Conservation (phyloP, 805 yeast genomes). For the Metschnikowia picachoensis region DNA sequence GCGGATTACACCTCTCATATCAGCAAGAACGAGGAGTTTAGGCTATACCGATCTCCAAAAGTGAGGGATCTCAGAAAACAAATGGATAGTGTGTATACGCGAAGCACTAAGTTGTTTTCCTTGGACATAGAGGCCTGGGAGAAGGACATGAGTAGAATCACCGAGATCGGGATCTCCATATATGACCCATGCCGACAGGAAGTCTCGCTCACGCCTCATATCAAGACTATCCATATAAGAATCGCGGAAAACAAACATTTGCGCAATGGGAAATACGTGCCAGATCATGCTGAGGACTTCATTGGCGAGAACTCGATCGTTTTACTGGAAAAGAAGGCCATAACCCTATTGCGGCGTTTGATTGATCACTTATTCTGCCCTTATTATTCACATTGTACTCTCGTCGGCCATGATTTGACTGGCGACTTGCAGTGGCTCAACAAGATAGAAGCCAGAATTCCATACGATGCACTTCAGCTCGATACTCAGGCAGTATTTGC, state of each 20-base stretch:
- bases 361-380: slow-evolving; percentile 15
- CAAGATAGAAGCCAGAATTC: slow-evolving; percentile 7
- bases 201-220: slow-evolving; percentile 15
- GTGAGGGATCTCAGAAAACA: neutral
- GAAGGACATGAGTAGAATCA: slow-evolving; percentile 11
- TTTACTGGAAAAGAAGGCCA: slow-evolving; percentile 6
- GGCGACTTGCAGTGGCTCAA: slow-evolving; percentile 17
- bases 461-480: slow-evolving; percentile 6
- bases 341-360: slow-evolving; percentile 9
- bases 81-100: slow-evolving; percentile 19
- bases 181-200: slow-evolving; percentile 22
- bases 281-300: slow-evolving; percentile 19
- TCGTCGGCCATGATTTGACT: slow-evolving; percentile 18
- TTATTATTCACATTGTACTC: slow-evolving; percentile 12
- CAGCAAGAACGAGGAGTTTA: no score
- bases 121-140: slow-evolving; percentile 29
- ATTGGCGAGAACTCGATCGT: slow-evolving; percentile 17
- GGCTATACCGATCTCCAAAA: neutral
- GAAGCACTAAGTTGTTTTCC: slow-evolving; percentile 19
- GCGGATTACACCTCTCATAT: no score
- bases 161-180: slow-evolving; percentile 25
- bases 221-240: slow-evolving; percentile 19
- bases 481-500: slow-evolving; percentile 20
- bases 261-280: slow-evolving; percentile 21
- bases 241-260: slow-evolving; percentile 15